phyloP scores from a whole-genome alignment of 1,284 basidiomycete species.

The Rhodotorula sp. region DNA sequence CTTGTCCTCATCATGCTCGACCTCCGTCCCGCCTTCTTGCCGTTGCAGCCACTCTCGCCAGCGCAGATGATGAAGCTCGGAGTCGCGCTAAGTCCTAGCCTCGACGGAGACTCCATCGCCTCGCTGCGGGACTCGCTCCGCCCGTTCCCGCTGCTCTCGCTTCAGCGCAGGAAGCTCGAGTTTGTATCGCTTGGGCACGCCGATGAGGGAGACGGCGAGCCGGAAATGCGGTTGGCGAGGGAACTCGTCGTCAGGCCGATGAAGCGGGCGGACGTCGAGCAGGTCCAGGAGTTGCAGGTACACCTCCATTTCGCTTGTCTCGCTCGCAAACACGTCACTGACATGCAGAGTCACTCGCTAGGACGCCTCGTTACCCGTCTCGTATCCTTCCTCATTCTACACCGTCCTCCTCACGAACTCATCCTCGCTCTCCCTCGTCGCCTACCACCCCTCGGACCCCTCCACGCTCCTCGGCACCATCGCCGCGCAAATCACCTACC shows the following conservation, averaged over 20 bases:
- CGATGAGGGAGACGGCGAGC: not conserved
- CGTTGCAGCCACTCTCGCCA: not conserved
- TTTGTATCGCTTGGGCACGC: not conserved
- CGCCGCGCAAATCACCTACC: slow-evolving; percentile 7
- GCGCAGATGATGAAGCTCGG: rapidly evolving
- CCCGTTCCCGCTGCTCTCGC: not conserved
- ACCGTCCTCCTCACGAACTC: slow-evolving; percentile 20
- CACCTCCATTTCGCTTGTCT: not conserved
- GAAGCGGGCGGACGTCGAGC: slow-evolving; percentile 7
- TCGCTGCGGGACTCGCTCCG: not conserved
- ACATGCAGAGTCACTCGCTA: not conserved
- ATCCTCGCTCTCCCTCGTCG: slow-evolving; percentile 18
- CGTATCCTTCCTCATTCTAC: slow-evolving; percentile 20
- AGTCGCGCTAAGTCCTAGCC: no score
- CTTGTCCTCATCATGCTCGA: not conserved
- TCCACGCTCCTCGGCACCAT: slow-evolving; percentile 7
- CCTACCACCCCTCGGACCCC: not conserved
- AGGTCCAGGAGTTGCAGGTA: slow-evolving; percentile 11
- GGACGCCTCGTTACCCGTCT: slow-evolving; percentile 18
- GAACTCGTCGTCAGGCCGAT: slow-evolving; percentile 5
- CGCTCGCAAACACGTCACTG: no score
- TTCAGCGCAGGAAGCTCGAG: not conserved
- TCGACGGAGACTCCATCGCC: not conserved
- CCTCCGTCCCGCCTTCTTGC: not conserved
- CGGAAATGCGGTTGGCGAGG: not conserved